Percentiles rank a stretch among this genome's conserved stretches.
These are phyloP conservation scores for Taphrina betulina DNA, from an alignment of 1,139 yeast species.

Conservation along the genomic window DNA sequence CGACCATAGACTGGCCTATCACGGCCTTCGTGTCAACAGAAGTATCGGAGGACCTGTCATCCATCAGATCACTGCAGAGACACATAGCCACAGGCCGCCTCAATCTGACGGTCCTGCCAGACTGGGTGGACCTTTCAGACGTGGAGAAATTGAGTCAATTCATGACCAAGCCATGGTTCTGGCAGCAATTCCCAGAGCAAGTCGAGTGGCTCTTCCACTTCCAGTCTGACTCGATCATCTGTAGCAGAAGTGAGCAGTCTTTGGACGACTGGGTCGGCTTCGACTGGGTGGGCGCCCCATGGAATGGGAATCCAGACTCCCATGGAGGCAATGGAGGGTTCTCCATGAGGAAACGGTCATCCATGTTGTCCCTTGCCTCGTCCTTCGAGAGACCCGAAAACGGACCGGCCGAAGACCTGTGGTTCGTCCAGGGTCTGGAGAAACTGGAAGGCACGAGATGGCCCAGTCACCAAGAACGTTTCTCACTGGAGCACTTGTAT, in stretches of 20 bases:
- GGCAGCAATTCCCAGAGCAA: conserved; percentile 8
- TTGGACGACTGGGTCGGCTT: conserved; percentile 30
- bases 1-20: too few relatives aligned
- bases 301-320: conserved; percentile 5
- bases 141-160: conserved; percentile 21
- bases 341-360: conserved; percentile 7
- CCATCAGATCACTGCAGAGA: too few relatives aligned
- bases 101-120: conserved; percentile 18
- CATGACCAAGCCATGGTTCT: conserved; percentile 29
- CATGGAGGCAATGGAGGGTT: conserved; percentile 29
- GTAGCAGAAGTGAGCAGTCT: conserved; percentile 21
- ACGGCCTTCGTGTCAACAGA: too few relatives aligned
- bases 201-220: conserved; percentile 31
- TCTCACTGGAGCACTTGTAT: too few relatives aligned
- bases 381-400: too few relatives aligned
- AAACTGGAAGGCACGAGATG: too few relatives aligned
- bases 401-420: too few relatives aligned
- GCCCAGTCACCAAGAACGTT: too few relatives aligned
- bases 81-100: conserved; percentile 7
- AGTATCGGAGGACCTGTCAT: too few relatives aligned
- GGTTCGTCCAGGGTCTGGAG: too few relatives aligned
- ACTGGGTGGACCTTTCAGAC: conserved; percentile 8
- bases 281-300: conserved; percentile 26
- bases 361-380: too few relatives aligned
- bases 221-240: conserved; percentile 18